Evolutionary conservation across 108 stramenopile species (phyloP).

Genomic region (Cyclotella baltica): DNA sequence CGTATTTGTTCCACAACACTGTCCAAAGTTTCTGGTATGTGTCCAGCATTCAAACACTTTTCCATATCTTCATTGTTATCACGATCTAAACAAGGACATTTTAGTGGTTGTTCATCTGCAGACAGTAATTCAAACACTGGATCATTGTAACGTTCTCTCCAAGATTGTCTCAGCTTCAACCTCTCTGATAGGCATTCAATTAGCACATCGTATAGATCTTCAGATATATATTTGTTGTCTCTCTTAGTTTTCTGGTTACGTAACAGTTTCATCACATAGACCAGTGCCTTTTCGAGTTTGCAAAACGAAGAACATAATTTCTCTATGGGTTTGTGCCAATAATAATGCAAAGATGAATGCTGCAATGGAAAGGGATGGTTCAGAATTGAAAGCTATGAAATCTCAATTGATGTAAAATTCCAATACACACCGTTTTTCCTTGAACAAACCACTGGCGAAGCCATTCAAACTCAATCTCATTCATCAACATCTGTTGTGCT

Average conservation of each 20-base stretch:
- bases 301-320: slow-evolving; percentile 29
- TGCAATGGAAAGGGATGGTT: not conserved
- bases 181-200: slow-evolving; percentile 56
- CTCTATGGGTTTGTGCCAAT: slow-evolving; percentile 59
- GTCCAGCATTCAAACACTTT: slow-evolving; percentile 1
- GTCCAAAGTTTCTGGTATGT: slow-evolving; percentile 31
- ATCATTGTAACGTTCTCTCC: slow-evolving; percentile 44
- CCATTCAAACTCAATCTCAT: slow-evolving; percentile 88
- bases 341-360: slow-evolving; percentile 63
- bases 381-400: not conserved
- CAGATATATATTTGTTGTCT: slow-evolving; percentile 20
- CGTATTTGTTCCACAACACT: slow-evolving; percentile 25
- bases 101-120: slow-evolving; percentile 39
- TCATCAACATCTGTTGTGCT: slow-evolving; percentile 59
- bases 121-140: slow-evolving; percentile 37
- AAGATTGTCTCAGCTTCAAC: slow-evolving; percentile 22
- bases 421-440: slow-evolving; percentile 42
- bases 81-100: slow-evolving; percentile 38
- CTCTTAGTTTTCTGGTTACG: not conserved
- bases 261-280: slow-evolving; percentile 12
- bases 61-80: not conserved
- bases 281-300: slow-evolving; percentile 24
- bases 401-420: not conserved
- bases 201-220: slow-evolving; percentile 56
- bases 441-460: slow-evolving; percentile 83